Conservation (phyloP, 192 early-diverging fungal genomes). For the Helicostylum pulchrum region DNA sequence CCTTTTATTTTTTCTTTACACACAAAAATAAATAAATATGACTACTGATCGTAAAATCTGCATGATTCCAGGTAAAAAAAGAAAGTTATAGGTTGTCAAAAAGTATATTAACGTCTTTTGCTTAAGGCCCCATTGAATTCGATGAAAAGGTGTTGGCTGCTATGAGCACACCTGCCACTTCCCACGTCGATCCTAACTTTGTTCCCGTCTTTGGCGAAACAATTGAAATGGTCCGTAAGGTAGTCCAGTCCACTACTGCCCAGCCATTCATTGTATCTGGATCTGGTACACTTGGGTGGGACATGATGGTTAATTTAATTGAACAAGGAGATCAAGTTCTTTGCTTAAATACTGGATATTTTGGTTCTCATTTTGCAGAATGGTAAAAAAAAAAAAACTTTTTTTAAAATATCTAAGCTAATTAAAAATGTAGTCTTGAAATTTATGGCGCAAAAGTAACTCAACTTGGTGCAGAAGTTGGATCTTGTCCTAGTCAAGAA, state of each 20-base stretch:
- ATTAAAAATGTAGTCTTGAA: conserved; percentile 53
- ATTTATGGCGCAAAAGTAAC: conserved; percentile 88
- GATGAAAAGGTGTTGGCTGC: conserved; percentile 78
- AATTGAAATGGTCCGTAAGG: conserved; percentile 78
- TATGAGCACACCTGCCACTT: conserved; percentile 85
- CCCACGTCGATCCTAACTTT: conserved; percentile 91
- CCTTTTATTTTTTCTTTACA: background rate
- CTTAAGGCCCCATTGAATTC: conserved; percentile 93
- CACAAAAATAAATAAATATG: conserved; percentile 13
- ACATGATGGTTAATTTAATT: conserved; percentile 89
- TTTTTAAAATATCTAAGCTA: conserved; percentile 4
- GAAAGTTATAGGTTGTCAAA: too few species aligned
- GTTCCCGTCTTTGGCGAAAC: conserved; percentile 82
- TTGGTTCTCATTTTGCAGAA: conserved; percentile 92
- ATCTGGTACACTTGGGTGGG: conserved; percentile 97
- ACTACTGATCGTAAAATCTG: conserved; percentile 66
- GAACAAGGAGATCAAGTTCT: conserved; percentile 87
- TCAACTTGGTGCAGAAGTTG: conserved; percentile 66
- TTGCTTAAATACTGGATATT: conserved; percentile 90
- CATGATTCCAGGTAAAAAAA: conserved; percentile 91
- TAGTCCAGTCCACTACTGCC: conserved; percentile 73
- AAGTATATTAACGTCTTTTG: too few species aligned
- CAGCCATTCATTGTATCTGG: conserved; percentile 95
- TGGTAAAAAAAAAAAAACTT: conserved; percentile 53
- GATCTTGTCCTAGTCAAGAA: conserved; percentile 64